Percentiles rank a stretch among this genome's conserved stretches.
Evolutionary conservation across 305 asterid genomes (phyloP).

Genomic region (Lippia alba): DNA sequence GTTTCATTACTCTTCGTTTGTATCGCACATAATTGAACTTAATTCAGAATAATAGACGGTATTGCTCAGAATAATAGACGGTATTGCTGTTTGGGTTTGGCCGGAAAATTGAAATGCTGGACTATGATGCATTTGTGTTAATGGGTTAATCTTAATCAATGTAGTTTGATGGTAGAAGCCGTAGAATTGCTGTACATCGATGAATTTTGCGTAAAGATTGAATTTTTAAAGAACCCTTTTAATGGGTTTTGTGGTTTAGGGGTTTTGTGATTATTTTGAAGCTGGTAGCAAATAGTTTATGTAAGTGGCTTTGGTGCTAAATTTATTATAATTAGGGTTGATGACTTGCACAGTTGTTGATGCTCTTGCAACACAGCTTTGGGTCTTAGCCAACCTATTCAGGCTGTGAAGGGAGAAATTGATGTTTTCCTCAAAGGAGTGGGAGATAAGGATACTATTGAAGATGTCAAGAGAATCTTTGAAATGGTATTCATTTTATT

Average conservation of each 20-base stretch:
- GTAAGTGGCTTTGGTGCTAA: constrained; percentile 22
- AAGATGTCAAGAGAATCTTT: constrained; percentile 72
- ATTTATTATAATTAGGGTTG: constrained; percentile 36
- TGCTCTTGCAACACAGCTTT: constrained; percentile 62
- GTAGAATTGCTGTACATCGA: background rate
- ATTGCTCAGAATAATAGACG: background rate
- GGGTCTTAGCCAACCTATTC: constrained; percentile 56
- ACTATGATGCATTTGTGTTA: background rate
- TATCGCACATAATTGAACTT: too few species aligned
- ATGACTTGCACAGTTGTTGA: constrained; percentile 51
- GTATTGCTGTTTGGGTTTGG: constrained; percentile 1
- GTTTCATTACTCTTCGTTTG: constrained; percentile 5
- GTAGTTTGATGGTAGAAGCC: background rate
- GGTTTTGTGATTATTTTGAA: constrained; percentile 16
- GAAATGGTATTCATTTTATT: constrained; percentile 64
- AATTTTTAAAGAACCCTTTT: background rate
- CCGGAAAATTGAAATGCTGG: background rate
- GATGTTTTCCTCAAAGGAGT: constrained; percentile 56
- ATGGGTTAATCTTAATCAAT: background rate
- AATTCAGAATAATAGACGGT: background rate
- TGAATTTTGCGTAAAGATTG: constrained; percentile 8
- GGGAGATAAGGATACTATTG: constrained; percentile 60
- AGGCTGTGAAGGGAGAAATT: constrained; percentile 61
- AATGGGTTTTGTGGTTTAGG: background rate
- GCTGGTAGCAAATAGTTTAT: constrained; percentile 5